Evolutionary conservation across 805 yeast genomes (phyloP).

Genomic region (Cyberlindnera bimundalis): DNA sequence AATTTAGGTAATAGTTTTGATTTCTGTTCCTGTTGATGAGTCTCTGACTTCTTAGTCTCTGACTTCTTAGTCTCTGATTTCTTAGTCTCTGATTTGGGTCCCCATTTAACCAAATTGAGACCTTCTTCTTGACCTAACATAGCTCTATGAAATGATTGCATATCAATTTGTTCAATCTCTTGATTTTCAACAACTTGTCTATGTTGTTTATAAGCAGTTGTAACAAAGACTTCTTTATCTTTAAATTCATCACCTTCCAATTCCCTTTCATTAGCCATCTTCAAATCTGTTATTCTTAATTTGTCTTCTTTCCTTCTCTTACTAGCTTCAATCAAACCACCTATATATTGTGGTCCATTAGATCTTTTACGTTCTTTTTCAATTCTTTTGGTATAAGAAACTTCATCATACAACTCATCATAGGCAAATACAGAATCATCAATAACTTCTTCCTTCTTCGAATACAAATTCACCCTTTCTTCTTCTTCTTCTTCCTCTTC

Average conservation of each 20-base stretch:
- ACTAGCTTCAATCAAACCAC: slow-evolving; percentile 41
- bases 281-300: slow-evolving; percentile 36
- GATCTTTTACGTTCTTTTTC: not conserved
- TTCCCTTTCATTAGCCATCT: slow-evolving; percentile 36
- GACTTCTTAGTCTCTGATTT: too few species aligned
- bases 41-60: too few species aligned
- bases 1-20: slow-evolving; percentile 22
- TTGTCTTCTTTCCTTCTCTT: slow-evolving; percentile 43
- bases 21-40: too few species aligned
- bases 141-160: not conserved
- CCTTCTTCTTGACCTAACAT: too few species aligned
- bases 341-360: slow-evolving; percentile 35
- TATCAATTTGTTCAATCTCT: not conserved
- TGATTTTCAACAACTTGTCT: slow-evolving; percentile 2
- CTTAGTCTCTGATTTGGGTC: too few species aligned
- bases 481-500: too few species aligned
- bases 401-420: slow-evolving; percentile 46
- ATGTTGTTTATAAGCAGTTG: slow-evolving; percentile 42
- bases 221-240: slow-evolving; percentile 45
- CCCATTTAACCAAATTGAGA: too few species aligned
- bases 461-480: not conserved
- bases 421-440: slow-evolving; percentile 34
- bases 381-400: slow-evolving; percentile 18
- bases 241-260: slow-evolving; percentile 36
- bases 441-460: slow-evolving; percentile 3